A percentile compares a stretch with the other conserved stretches of the same genome.
Evolutionary conservation across 2,329 filamentous ascomycete species (phyloP).

Genomic region (Trichoderma simmonsii): DNA sequence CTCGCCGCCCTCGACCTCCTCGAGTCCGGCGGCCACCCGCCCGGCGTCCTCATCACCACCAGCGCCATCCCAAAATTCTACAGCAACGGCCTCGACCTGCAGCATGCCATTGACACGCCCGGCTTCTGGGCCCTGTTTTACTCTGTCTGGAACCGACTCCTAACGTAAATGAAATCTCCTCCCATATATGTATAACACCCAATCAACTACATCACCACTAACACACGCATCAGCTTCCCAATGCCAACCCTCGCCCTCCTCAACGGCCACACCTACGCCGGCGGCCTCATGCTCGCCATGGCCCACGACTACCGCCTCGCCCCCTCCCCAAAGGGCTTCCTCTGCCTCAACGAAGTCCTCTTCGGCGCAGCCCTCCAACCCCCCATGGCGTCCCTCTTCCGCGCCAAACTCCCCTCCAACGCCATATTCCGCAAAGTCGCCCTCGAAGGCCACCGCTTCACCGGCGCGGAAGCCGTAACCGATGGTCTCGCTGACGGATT

Average conservation of each 20-base stretch:
- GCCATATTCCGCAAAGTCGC: slow-evolving; percentile 60
- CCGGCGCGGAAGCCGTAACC: slow-evolving; percentile 59
- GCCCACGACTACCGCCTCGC: slow-evolving; percentile 81
- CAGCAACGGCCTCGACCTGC: slow-evolving; percentile 77
- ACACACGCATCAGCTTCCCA: slow-evolving; percentile 49
- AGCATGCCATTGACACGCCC: slow-evolving; percentile 58
- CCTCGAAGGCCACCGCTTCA: slow-evolving; percentile 70
- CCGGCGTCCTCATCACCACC: slow-evolving; percentile 76
- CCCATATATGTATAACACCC: too few relatives aligned
- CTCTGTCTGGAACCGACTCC: slow-evolving; percentile 60
- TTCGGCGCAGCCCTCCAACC: slow-evolving; percentile 73
- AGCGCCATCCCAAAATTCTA: slow-evolving; percentile 76
- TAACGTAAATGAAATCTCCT: slow-evolving; percentile 29
- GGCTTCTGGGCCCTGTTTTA: slow-evolving; percentile 64
- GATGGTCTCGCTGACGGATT: slow-evolving; percentile 66
- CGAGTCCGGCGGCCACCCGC: slow-evolving; percentile 58
- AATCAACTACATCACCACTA: not conserved
- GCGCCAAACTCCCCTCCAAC: slow-evolving; percentile 59
- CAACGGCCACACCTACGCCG: slow-evolving; percentile 79
- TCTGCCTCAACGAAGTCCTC: slow-evolving; percentile 79
- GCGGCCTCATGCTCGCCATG: slow-evolving; percentile 77
- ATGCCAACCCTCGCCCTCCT: slow-evolving; percentile 80
- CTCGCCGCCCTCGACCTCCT: slow-evolving; percentile 71
- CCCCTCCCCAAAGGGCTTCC: slow-evolving; percentile 65
- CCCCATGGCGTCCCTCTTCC: slow-evolving; percentile 72